These are phyloP conservation scores for Misopates orontium DNA, from an alignment of 257 asterid genomes.

Conservation along the genomic window DNA sequence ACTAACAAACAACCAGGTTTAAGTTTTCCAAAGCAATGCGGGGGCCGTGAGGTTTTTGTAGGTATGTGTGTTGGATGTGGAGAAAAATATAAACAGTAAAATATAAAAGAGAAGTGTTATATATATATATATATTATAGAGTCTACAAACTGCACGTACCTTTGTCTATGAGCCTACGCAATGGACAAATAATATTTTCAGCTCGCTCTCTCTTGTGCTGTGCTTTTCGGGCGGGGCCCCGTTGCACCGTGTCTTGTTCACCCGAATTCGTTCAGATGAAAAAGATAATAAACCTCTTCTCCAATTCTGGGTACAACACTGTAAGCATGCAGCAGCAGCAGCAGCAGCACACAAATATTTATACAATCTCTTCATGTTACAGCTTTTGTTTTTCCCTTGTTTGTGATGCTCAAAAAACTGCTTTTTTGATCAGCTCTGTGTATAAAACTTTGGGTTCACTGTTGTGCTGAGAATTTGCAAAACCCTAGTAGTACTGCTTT, in stretches of 20 bases:
- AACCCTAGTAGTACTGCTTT: conserved; percentile 33
- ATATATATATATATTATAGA: conserved; percentile 3
- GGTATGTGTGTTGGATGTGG: conserved; percentile 31
- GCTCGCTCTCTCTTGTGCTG: conserved; percentile 5
- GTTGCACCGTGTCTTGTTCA: conserved; percentile 31
- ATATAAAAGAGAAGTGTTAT: background rate
- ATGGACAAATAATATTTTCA: conserved; percentile 37
- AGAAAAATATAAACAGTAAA: background rate
- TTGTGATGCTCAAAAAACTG: conserved; percentile 1
- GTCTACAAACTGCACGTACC: conserved; percentile 30
- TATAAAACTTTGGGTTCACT: background rate
- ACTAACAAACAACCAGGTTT: too few species aligned
- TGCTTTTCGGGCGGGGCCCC: conserved; percentile 39
- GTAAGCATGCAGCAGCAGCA: background rate
- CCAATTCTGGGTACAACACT: conserved; percentile 32
- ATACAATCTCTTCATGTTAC: background rate
- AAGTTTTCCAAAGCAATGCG: background rate
- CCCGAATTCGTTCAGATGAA: background rate
- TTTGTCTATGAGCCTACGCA: conserved; percentile 43
- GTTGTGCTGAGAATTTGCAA: conserved; percentile 1
- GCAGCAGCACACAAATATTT: too few species aligned
- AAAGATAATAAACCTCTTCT: conserved; percentile 21
- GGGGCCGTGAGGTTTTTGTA: conserved; percentile 50
- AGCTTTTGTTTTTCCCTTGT: background rate
- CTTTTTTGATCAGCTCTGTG: background rate